A percentile compares a stretch with the other conserved stretches of the same genome.
phyloP scores from a whole-genome alignment of 2,329 filamentous ascomycete genomes.

The Curvularia spicifera region DNA sequence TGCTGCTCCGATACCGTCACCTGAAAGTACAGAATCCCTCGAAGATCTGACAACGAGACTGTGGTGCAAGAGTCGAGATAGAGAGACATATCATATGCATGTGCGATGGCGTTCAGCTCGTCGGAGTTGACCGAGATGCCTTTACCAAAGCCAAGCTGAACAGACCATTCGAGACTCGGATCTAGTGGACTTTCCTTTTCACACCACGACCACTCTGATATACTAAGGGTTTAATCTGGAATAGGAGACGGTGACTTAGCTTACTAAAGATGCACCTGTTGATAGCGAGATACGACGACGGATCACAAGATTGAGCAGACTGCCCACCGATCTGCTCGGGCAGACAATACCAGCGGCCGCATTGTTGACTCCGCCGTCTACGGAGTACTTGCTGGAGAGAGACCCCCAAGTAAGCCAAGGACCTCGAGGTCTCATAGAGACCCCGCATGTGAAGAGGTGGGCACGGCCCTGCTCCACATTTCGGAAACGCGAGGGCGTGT shows the following conservation, averaged over 20 bases:
- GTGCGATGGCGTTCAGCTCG: not conserved
- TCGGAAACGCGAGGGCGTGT: slow-evolving; percentile 12
- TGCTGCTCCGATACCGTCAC: not conserved
- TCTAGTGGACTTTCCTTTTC: not conserved
- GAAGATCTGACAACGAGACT: not conserved
- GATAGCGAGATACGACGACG: not conserved
- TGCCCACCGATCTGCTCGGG: not conserved
- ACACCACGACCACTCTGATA: not conserved
- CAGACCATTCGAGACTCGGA: not conserved
- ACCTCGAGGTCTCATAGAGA: not conserved
- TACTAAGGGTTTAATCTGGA: not conserved
- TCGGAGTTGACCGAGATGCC: not conserved
- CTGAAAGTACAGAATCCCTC: not conserved
- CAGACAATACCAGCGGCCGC: not conserved
- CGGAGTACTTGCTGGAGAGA: not conserved
- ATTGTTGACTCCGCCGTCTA: not conserved
- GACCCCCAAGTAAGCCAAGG: not conserved
- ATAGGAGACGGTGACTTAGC: not conserved
- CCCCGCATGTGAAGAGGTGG: slow-evolving; percentile 1
- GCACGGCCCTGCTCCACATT: slow-evolving; percentile 8
- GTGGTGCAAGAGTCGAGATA: not conserved
- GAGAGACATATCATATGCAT: not conserved
- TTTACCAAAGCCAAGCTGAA: not conserved
- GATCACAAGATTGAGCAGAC: not conserved
- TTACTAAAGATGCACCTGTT: not conserved